Percentiles rank a stretch among this genome's conserved stretches.
phyloP scores from a whole-genome alignment of 257 asterid species.

The Solanum tarapatanum region DNA sequence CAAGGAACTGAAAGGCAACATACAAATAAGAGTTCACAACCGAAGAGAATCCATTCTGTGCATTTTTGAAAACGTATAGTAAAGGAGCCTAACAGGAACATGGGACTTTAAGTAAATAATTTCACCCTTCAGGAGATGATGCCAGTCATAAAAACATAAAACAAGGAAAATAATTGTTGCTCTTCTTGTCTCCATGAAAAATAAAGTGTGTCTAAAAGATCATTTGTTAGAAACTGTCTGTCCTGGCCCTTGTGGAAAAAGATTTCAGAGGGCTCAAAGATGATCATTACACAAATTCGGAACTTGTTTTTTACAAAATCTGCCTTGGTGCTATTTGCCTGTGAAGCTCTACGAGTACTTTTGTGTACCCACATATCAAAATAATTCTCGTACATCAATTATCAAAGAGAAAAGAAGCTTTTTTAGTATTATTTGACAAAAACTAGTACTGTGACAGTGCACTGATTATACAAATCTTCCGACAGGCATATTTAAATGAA shows the following conservation, averaged over 20 bases:
- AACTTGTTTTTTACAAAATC: neutral
- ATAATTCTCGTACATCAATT: neutral
- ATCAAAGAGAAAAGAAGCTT: neutral
- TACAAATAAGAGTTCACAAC: neutral
- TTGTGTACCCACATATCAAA: neutral
- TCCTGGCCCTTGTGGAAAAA: neutral
- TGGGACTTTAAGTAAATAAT: neutral
- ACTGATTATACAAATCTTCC: neutral
- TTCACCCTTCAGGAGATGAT: neutral
- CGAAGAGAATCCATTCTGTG: neutral
- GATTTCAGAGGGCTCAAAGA: neutral
- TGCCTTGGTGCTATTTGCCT: neutral
- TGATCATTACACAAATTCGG: neutral
- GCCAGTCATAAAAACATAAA: neutral
- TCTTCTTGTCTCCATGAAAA: neutral
- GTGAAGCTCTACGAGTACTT: neutral
- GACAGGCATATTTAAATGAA: neutral
- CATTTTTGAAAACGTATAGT: neutral
- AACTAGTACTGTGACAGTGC: neutral
- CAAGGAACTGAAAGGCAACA: constrained; percentile 60
- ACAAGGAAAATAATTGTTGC: neutral
- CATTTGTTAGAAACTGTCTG: neutral
- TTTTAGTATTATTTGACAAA: neutral
- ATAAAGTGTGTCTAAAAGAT: neutral
- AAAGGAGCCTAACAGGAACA: neutral